These are phyloP conservation scores for Bipolaris gigantea DNA, from an alignment of 2,329 filamentous ascomycete species.

Conservation along the genomic window DNA sequence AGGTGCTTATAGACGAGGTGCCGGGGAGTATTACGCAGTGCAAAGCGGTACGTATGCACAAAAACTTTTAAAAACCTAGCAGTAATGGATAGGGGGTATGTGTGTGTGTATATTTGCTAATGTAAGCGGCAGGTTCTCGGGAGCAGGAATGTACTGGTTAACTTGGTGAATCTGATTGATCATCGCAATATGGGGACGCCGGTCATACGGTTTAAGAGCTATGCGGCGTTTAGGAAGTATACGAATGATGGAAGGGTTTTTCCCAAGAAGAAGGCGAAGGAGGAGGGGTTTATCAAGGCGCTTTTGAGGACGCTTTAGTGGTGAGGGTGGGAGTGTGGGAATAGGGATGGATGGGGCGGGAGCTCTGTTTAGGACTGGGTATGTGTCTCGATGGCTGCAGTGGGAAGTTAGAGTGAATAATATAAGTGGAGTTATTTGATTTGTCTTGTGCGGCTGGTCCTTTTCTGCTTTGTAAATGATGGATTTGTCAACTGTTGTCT, in stretches of 20 bases:
- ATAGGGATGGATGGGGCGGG: no score
- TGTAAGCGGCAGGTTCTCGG: conserved; percentile 18
- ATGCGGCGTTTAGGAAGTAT: conserved; percentile 12
- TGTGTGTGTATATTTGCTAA: no score
- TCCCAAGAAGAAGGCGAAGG: conserved; percentile 19
- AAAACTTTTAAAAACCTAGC: neutral
- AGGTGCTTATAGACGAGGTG: conserved; percentile 15
- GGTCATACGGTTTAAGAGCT: conserved; percentile 19
- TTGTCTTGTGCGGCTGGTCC: no score
- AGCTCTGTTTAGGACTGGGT: no score
- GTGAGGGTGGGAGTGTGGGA: no score
- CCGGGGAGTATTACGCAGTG: conserved; percentile 18
- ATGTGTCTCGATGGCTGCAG: no score
- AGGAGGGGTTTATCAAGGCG: conserved; percentile 25
- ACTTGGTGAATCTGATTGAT: conserved; percentile 27
- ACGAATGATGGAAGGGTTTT: conserved; percentile 9
- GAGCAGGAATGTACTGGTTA: conserved; percentile 18
- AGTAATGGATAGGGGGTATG: neutral
- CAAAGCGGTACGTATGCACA: conserved; percentile 14
- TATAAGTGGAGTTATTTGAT: no score
- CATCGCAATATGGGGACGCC: conserved; percentile 15
- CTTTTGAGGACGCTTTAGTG: conserved; percentile 19
- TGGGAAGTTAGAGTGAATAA: no score
- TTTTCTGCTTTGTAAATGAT: no score
- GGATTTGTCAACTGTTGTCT: no score